Conservation (phyloP, 2,329 filamentous ascomycete species). For the Fusarium dimerum region DNA sequence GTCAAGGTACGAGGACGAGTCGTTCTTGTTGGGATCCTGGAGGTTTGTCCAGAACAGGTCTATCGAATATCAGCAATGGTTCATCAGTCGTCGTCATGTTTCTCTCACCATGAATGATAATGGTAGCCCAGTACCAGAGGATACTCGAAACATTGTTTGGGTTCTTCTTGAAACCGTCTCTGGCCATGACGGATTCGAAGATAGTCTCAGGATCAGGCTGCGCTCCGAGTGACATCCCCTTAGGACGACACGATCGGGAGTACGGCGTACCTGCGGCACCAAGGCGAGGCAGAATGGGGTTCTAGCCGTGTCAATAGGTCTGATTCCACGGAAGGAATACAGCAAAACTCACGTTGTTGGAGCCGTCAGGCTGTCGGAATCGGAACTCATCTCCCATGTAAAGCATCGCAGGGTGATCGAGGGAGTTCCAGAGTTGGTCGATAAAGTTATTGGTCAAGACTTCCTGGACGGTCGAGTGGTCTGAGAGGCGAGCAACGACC, state of each 20-base stretch:
- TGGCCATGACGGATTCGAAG: conserved; percentile 63
- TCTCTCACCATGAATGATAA: conserved; percentile 67
- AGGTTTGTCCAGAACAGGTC: conserved; percentile 73
- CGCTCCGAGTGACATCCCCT: conserved; percentile 60
- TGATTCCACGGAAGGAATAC: too few species aligned
- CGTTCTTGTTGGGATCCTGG: conserved; percentile 58
- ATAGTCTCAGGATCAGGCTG: conserved; percentile 66
- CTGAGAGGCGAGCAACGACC: conserved; percentile 65
- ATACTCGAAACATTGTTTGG: conserved; percentile 73
- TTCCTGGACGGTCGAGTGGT: conserved; percentile 60
- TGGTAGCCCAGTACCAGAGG: conserved; percentile 72
- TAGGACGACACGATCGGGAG: conserved; percentile 62
- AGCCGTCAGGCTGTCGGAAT: conserved; percentile 71
- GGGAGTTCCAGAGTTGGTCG: conserved; percentile 67
- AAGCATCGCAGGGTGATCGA: conserved; percentile 72
- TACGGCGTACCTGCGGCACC: conserved; percentile 70
- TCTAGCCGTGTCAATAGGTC: conserved; percentile 40
- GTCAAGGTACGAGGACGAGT: conserved; percentile 73
- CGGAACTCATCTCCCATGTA: conserved; percentile 63
- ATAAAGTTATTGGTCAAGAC: conserved; percentile 69
- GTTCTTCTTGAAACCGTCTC: conserved; percentile 53
- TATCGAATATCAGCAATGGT: conserved; percentile 15
- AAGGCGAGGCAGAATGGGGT: conserved; percentile 64
- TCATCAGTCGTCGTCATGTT: accelerated
- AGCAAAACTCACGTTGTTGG: conserved; percentile 55